phyloP scores from a whole-genome alignment of 768 basidiomycete genomes.

The Crepidotus variabilis region DNA sequence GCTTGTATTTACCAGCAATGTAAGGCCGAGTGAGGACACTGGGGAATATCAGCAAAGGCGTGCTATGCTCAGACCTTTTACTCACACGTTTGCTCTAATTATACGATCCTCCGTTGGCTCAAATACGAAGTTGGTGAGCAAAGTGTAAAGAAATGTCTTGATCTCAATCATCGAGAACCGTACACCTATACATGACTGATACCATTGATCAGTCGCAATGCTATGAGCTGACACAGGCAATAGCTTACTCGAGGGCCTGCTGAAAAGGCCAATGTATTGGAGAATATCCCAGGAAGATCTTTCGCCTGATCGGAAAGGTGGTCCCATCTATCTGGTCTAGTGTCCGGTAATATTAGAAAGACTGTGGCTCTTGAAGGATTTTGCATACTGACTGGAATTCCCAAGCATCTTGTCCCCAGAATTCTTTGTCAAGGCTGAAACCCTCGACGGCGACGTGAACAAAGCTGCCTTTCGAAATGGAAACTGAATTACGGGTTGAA shows the following conservation, averaged over 20 bases:
- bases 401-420: slow-evolving; percentile 85
- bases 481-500: slow-evolving; percentile 39
- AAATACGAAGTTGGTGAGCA: slow-evolving; percentile 67
- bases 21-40: slow-evolving; percentile 70
- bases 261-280: slow-evolving; percentile 72
- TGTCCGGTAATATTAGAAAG: neutral
- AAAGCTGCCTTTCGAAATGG: slow-evolving; percentile 63
- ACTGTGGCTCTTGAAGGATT: slow-evolving; percentile 42
- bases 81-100: slow-evolving; percentile 61
- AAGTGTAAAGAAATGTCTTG: slow-evolving; percentile 69
- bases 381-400: slow-evolving; percentile 58
- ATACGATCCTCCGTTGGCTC: slow-evolving; percentile 49
- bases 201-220: neutral
- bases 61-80: neutral
- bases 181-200: slow-evolving; percentile 78
- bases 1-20: slow-evolving; percentile 44
- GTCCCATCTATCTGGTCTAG: slow-evolving; percentile 62
- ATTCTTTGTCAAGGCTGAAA: slow-evolving; percentile 70
- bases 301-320: slow-evolving; percentile 64
- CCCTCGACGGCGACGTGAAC: slow-evolving; percentile 79
- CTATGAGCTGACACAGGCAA: slow-evolving; percentile 8
- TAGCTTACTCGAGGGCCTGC: slow-evolving; percentile 71
- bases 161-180: slow-evolving; percentile 83
- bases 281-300: slow-evolving; percentile 68
- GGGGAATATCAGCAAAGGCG: neutral